Base-by-base conservation (phyloP, 225 moss, liverwort and hornwort species). In the Sphagnum tenellum region DNA sequence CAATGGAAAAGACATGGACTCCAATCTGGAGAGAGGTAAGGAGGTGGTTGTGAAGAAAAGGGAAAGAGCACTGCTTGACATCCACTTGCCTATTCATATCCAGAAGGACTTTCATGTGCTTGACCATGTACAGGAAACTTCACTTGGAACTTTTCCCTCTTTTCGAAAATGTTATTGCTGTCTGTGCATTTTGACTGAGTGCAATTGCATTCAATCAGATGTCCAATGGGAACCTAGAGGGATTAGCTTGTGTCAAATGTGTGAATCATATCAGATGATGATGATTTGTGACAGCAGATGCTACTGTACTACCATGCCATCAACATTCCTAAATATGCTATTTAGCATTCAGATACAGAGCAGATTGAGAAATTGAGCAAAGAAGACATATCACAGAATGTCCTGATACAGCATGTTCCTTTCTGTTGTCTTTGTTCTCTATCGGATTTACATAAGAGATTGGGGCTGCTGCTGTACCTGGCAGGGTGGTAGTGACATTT, bases 21-120 rank as follows among this genome's bases (percentile, higher is more conserved):
- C 52, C 5, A 9, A 52, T 5, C 9, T 9, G 52, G 52, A 52
- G 52, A 52, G 46, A 3, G 9, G 9, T 13, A 89, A 86, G 66
- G 76, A 81, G 48, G 89, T 96, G 64, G 88, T 88, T 56, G 66
- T 61, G 44, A 70, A 79, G 64, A 96, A 88, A 73, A 96, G 92
- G 69, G 95, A 92, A 47, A 75, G 85, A 66, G 92, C 89, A 64
- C 81, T 92, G 64, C 89, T 96, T 49, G 95, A 96, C 74, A 81
- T 75, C 70, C 76, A 82, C 51, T 78, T 96, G 67, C 89, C 86
- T 57, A 80, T 72, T 52, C 46, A 14, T 61, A 63, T 92, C 3
- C 79, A 87, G 67, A 53, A 68, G 47, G 58, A 12, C 46, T 75
- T 48, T 60, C 89, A 91, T 66, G 92, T 92, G 60, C 47, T 77